Base-by-base conservation (phyloP, 345 rosid species). In the Punica granatum region DNA sequence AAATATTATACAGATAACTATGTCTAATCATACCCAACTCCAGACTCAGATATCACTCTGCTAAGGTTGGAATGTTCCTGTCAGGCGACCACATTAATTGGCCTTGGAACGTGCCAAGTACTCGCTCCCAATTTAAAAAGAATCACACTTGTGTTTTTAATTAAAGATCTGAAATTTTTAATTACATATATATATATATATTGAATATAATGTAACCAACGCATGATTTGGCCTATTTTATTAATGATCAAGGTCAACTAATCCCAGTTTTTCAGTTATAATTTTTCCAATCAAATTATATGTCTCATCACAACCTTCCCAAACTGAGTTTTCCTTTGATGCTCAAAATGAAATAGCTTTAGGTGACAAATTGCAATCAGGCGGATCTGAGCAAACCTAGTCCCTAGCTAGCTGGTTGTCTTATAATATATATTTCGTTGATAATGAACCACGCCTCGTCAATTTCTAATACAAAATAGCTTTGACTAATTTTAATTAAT, bases 71-170 rank as follows among this genome's bases (percentile, higher is more conserved):
- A 39, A 64, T 44, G 25, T 28, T 64, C 21, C 19, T 41, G 19
- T 42, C 67, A 18, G 33, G 9, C 67, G 19, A 18, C 49, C 18
- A 44, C 49, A 44, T 18, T 32, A 64, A 6, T 16, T 28, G 67
- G 33, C 53, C 35, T 15, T 26, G 53, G 30, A 63, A 64, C 67
- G 46, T 42, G 67, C 67, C 54, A 41, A 64, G 67, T 26, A n/a
- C 30, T 64, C 12, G 1, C 37, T 18, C 19, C 16, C 13, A 13
- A 44, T 44, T 13, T 44, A 44, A 1, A 44, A 44, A 10, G 3
- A 3, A 13, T 0, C 3, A 18, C 15, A 44, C 19, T 13, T 44
- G 19, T 11, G 49, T 18, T 44, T 44, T 13, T 18, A 44, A 44
- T 44, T 13, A 13, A 3, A 44, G 1, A 16, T 16, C 49, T n/a